Conservation (phyloP, 306 rosid genomes). For the Quercus berberidifolia region DNA sequence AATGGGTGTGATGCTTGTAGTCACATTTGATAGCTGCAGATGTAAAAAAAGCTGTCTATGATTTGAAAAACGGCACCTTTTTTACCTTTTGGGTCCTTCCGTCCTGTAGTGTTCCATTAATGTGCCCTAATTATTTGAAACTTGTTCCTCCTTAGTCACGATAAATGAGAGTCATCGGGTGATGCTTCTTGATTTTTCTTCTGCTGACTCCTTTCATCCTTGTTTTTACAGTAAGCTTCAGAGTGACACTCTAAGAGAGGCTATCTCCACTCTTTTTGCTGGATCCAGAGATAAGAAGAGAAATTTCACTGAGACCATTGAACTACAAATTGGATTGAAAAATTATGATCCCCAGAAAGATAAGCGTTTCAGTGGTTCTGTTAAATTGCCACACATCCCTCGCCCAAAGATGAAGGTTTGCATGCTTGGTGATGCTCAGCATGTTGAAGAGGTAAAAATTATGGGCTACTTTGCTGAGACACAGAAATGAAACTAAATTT, state of each 20-base stretch:
- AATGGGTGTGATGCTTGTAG: neutral
- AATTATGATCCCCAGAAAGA: conserved; percentile 90
- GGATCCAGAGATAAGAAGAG: conserved; percentile 55
- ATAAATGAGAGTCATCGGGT: neutral
- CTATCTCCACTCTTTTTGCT: conserved; percentile 41
- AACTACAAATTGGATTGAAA: conserved; percentile 80
- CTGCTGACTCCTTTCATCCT: neutral
- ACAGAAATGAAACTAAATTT: neutral
- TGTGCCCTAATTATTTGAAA: neutral
- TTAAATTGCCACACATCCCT: conserved; percentile 79
- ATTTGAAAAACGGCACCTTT: no score
- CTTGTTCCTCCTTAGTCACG: neutral
- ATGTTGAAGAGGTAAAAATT: conserved; percentile 73
- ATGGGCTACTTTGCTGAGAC: neutral
- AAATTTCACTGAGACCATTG: conserved; percentile 74
- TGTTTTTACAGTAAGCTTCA: conserved; percentile 64
- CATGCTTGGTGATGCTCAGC: conserved; percentile 94
- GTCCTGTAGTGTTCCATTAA: neutral
- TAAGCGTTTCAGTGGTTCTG: conserved; percentile 85
- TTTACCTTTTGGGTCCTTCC: no score
- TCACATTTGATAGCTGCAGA: neutral
- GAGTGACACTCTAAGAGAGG: conserved; percentile 76
- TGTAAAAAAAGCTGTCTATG: no score
- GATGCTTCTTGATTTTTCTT: neutral
- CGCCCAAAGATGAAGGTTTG: conserved; percentile 87